Conservation (phyloP, 2,329 filamentous ascomycete species). For the Podosphaera xanthii region DNA sequence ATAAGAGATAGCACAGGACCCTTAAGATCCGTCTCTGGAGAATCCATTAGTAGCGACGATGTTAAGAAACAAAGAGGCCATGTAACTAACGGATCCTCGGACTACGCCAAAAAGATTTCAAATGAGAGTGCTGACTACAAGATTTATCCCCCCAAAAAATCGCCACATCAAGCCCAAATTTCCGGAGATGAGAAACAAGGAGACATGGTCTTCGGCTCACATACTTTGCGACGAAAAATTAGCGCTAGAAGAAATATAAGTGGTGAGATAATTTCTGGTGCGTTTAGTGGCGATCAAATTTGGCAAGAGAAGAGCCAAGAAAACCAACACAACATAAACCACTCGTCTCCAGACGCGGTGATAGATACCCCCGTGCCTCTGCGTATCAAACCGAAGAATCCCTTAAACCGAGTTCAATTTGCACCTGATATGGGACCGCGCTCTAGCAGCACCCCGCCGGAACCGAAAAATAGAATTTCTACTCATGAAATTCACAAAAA, state of each 20-base stretch:
- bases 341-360: conserved; percentile 9
- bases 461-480: conserved; percentile 19
- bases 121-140: not conserved
- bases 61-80: conserved; percentile 16
- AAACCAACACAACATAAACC: conserved; percentile 4
- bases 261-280: conserved; percentile 31
- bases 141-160: not conserved
- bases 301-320: conserved; percentile 62
- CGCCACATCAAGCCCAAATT: not conserved
- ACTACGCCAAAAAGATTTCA: conserved; percentile 1
- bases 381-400: conserved; percentile 38
- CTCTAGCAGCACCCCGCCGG: conserved; percentile 22
- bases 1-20: conserved; percentile 10
- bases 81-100: conserved; percentile 14
- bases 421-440: conserved; percentile 18
- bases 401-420: conserved; percentile 37
- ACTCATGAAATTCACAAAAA: conserved; percentile 63
- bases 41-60: conserved; percentile 17
- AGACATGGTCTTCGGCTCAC: not conserved
- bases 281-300: conserved; percentile 58
- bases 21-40: conserved; percentile 15
- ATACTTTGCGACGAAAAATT: not conserved
- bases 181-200: not conserved
- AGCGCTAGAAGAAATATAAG: conserved; percentile 37
- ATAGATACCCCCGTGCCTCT: conserved; percentile 23